These are phyloP conservation scores for Suillus lakei DNA, from an alignment of 768 basidiomycete species.

Conservation along the genomic window DNA sequence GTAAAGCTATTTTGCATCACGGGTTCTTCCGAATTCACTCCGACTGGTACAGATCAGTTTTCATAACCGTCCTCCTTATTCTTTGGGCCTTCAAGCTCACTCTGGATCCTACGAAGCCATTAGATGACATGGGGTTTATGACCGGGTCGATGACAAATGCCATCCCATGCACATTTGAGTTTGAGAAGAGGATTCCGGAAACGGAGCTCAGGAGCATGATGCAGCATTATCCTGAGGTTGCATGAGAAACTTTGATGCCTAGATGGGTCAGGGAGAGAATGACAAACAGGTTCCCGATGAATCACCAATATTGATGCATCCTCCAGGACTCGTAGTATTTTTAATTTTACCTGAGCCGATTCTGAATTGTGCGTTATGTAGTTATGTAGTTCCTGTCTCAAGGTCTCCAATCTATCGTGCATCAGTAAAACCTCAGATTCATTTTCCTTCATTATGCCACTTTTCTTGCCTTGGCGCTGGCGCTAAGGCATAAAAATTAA, in stretches of 20 bases:
- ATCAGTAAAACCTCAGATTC: neutral
- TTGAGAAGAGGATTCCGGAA: neutral
- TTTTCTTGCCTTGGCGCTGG: neutral
- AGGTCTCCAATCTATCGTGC: neutral
- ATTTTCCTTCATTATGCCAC: slow-evolving; percentile 1
- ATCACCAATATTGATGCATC: too few species aligned
- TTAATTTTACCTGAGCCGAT: too few species aligned
- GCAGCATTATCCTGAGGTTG: too few species aligned
- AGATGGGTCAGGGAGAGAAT: too few species aligned
- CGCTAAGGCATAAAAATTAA: neutral
- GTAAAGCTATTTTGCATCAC: neutral
- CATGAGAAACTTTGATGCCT: too few species aligned
- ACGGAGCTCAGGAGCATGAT: neutral
- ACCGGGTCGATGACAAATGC: neutral
- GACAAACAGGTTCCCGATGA: too few species aligned
- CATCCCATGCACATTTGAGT: neutral
- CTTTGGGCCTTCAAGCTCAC: too few species aligned
- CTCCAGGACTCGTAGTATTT: too few species aligned
- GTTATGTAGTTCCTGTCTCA: too few species aligned
- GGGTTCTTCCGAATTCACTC: neutral
- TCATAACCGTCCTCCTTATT: neutral
- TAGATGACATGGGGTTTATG: neutral
- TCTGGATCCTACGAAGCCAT: neutral
- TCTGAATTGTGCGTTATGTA: too few species aligned
- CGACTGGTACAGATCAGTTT: neutral